phyloP scores from a whole-genome alignment of 352 stramenopile genomes.

The Pythium volutum region DNA sequence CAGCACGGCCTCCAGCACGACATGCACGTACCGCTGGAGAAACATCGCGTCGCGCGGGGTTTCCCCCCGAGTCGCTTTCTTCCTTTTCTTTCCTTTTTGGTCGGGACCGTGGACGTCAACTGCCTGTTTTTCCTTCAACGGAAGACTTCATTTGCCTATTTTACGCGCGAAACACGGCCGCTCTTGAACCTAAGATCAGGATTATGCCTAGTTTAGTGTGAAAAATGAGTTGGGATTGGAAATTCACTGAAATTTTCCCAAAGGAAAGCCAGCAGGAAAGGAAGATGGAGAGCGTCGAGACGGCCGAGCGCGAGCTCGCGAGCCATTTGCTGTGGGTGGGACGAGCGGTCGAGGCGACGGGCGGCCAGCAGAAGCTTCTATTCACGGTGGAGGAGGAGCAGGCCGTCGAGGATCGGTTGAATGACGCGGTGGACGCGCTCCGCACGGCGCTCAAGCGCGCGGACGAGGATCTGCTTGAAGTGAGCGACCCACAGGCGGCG shows the following conservation, averaged over 20 bases:
- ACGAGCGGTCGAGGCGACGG: constrained; percentile 33
- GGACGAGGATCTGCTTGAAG: constrained; percentile 47
- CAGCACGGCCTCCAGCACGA: constrained; percentile 79
- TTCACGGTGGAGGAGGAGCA: constrained; percentile 66
- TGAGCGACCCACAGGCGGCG: constrained; percentile 29
- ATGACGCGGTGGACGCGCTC: constrained; percentile 37
- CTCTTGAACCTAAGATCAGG: not conserved
- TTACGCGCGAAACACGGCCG: not conserved
- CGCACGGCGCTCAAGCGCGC: constrained; percentile 33
- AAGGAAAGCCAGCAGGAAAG: not conserved
- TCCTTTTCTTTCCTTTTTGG: not conserved
- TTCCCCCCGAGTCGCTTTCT: not conserved
- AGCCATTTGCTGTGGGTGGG: constrained; percentile 43
- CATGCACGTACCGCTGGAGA: constrained; percentile 77
- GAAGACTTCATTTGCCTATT: constrained; percentile 5
- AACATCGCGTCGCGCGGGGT: constrained; percentile 38
- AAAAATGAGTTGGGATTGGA: not conserved
- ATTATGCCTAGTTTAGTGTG: not conserved
- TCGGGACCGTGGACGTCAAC: too few species aligned
- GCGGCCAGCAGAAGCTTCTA: constrained; percentile 28
- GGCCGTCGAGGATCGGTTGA: constrained; percentile 54
- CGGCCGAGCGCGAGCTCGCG: constrained; percentile 43
- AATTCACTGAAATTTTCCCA: not conserved
- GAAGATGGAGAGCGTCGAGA: constrained; percentile 40
- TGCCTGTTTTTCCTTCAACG: constrained; percentile 14